Conservation (phyloP, 2,329 filamentous ascomycete genomes). For the Microsporum audouinii region DNA sequence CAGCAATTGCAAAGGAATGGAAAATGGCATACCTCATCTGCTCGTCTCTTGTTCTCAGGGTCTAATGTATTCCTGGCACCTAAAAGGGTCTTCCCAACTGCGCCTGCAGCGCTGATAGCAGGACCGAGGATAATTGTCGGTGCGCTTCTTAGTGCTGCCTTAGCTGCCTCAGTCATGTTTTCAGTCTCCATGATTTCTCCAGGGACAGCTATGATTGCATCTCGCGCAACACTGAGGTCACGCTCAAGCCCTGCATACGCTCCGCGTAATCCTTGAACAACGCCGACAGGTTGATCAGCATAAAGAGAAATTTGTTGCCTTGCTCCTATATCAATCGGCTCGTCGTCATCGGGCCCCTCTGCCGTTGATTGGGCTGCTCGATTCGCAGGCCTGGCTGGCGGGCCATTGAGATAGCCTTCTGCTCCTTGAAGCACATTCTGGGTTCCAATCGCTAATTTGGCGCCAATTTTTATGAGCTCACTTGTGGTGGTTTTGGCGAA, state of each 20-base stretch:
- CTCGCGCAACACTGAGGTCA: constrained; percentile 73
- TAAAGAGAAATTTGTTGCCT: constrained; percentile 78
- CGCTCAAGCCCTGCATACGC: constrained; percentile 73
- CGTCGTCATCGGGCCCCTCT: constrained; percentile 47
- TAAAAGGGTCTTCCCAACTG: constrained; percentile 75
- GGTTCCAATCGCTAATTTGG: constrained; percentile 87
- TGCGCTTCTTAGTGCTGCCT: constrained; percentile 64
- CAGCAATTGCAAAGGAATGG: not conserved
- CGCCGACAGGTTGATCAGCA: constrained; percentile 82
- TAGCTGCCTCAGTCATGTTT: constrained; percentile 67
- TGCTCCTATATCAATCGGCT: constrained; percentile 49
- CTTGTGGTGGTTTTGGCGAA: constrained; percentile 91
- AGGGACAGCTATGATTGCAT: constrained; percentile 90
- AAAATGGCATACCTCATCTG: constrained; percentile 69
- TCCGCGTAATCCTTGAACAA: constrained; percentile 72
- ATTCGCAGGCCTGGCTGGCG: constrained; percentile 10
- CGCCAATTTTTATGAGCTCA: constrained; percentile 85
- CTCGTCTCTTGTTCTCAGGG: constrained; percentile 63
- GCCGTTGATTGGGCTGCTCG: constrained; percentile 24
- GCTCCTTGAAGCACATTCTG: constrained; percentile 85
- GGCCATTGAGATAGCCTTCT: constrained; percentile 57
- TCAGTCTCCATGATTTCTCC: constrained; percentile 80
- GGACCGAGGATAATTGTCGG: constrained; percentile 90
- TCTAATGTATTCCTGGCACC: constrained; percentile 89
- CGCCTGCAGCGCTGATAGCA: constrained; percentile 80